These are phyloP conservation scores for Lachnellula cervina DNA, from an alignment of 2,329 filamentous ascomycete species.

Conservation along the genomic window DNA sequence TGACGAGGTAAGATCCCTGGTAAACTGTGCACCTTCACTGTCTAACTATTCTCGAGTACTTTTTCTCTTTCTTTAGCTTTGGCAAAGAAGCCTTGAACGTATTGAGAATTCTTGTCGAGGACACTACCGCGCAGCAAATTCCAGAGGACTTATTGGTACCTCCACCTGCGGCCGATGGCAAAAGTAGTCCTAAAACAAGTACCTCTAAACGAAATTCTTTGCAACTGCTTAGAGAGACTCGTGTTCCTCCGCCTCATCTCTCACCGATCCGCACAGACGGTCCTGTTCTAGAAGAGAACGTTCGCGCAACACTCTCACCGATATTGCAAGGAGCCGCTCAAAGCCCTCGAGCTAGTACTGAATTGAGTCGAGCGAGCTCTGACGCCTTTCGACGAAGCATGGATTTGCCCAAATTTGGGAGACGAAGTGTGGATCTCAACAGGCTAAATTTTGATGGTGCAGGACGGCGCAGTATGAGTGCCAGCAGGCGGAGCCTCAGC, in stretches of 20 bases:
- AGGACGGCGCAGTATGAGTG: constrained; percentile 59
- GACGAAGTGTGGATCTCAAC: constrained; percentile 50
- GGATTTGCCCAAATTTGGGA: constrained; percentile 36
- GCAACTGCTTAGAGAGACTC: constrained; percentile 15
- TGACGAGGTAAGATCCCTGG: constrained; percentile 63
- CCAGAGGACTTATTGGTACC: constrained; percentile 27
- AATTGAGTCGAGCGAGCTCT: constrained; percentile 48
- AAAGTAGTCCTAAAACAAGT: constrained; percentile 17
- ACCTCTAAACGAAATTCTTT: constrained; percentile 24
- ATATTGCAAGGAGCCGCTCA: constrained; percentile 23
- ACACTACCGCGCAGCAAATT: constrained; percentile 31
- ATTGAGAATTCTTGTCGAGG: constrained; percentile 45
- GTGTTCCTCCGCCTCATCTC: constrained; percentile 5
- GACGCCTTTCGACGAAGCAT: constrained; percentile 50
- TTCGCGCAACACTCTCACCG: constrained; percentile 57
- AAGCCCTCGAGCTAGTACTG: constrained; percentile 53
- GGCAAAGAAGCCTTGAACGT: constrained; percentile 79
- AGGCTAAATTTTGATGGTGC: constrained; percentile 39
- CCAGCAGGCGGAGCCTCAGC: constrained; percentile 47
- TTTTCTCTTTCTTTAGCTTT: constrained; percentile 90
- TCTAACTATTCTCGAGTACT: constrained; percentile 56
- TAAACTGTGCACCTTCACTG: not conserved
- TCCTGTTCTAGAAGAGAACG: constrained; percentile 45
- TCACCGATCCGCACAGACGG: constrained; percentile 22
- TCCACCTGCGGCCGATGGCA: constrained; percentile 12